phyloP scores from a whole-genome alignment of 2,329 filamentous ascomycete genomes.

The Pyricularia pennisetigena region DNA sequence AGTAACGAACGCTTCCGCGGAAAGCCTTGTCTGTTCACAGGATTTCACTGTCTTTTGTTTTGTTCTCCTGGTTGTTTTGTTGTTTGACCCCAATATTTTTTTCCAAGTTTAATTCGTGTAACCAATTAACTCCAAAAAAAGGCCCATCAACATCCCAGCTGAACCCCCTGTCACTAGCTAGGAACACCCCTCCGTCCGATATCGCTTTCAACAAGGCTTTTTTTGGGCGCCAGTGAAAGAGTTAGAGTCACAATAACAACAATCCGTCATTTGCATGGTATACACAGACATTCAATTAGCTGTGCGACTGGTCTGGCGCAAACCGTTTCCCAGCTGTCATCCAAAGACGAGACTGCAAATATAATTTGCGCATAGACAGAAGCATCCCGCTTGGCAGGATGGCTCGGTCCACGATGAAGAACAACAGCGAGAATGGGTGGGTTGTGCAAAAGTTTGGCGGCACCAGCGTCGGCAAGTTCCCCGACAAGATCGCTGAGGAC shows the following conservation, averaged over 20 bases:
- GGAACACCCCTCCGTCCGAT: neutral
- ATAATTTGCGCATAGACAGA: neutral
- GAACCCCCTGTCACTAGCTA: neutral
- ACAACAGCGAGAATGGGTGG: slow-evolving; percentile 46
- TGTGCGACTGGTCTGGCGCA: neutral
- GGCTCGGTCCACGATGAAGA: slow-evolving; percentile 15
- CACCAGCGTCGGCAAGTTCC: slow-evolving; percentile 91
- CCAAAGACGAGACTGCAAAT: neutral
- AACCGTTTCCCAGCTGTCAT: neutral
- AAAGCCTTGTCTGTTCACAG: neutral
- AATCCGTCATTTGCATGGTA: neutral
- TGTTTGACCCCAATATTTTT: neutral
- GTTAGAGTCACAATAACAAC: neutral
- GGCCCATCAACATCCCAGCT: neutral
- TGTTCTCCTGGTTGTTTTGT: neutral
- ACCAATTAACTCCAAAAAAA: neutral
- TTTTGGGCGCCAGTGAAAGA: neutral
- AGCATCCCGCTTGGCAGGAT: slow-evolving; percentile 9
- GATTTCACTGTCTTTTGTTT: neutral
- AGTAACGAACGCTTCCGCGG: neutral
- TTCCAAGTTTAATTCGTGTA: neutral
- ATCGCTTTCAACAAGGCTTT: neutral
- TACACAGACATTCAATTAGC: neutral
- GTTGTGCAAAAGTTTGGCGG: slow-evolving; percentile 93
- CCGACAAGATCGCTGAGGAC: slow-evolving; percentile 61